These are phyloP conservation scores for Fusarium buharicum DNA, from an alignment of 2,329 filamentous ascomycete species.

Conservation along the genomic window DNA sequence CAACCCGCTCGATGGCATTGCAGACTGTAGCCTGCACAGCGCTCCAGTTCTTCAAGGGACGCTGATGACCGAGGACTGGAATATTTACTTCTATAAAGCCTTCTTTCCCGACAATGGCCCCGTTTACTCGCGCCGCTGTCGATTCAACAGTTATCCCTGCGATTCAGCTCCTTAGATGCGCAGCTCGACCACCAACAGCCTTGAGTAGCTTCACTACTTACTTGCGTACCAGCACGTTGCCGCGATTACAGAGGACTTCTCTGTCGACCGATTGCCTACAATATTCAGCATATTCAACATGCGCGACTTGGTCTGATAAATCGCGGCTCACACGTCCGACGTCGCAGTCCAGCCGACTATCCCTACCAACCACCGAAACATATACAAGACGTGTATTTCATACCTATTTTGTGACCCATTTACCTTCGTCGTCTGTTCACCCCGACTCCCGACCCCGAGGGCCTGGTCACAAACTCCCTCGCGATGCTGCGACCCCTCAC, in stretches of 20 bases:
- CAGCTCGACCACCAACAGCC: constrained; percentile 20
- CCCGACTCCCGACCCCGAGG: constrained; percentile 78
- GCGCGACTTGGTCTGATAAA: constrained; percentile 19
- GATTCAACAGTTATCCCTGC: constrained; percentile 26
- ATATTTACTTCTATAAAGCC: constrained; percentile 9
- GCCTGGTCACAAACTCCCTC: constrained; percentile 85
- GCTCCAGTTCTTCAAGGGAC: constrained; percentile 40
- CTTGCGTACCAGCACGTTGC: constrained; percentile 2
- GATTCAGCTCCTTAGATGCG: constrained; percentile 34
- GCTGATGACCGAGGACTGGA: constrained; percentile 38
- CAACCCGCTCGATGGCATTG: constrained; percentile 44
- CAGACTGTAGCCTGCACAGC: constrained; percentile 38
- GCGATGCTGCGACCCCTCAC: constrained; percentile 85
- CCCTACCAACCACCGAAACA: constrained; percentile 19
- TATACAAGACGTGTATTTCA: constrained; percentile 72
- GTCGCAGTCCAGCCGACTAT: constrained; percentile 6
- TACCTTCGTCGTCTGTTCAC: constrained; percentile 91
- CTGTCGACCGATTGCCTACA: neutral
- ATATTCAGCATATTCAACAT: constrained; percentile 8
- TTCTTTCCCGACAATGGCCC: constrained; percentile 39
- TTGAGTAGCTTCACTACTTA: constrained; percentile 12
- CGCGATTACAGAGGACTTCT: neutral
- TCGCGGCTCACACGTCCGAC: constrained; percentile 23
- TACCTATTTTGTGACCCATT: constrained; percentile 96
- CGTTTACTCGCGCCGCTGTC: constrained; percentile 31